phyloP scores from a whole-genome alignment of 495 filamentous ascomycete species.

The Penicillium paradoxum region DNA sequence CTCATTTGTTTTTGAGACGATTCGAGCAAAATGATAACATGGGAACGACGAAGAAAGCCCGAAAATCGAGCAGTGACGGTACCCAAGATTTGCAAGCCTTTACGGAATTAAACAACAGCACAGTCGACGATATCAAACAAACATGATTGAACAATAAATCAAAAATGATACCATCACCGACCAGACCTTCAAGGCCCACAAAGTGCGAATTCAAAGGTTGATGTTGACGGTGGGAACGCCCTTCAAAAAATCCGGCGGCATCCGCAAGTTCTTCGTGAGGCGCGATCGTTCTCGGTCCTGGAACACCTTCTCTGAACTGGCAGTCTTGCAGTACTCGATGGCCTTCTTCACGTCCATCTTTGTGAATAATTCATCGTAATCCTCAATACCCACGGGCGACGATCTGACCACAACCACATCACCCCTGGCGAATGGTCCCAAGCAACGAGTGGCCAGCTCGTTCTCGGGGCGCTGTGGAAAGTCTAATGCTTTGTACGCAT shows the following conservation, averaged over 20 bases:
- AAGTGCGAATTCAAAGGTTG: not conserved
- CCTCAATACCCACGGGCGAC: not conserved
- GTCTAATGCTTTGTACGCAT: not conserved
- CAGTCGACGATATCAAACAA: too few relatives aligned
- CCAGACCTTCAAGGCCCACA: not conserved
- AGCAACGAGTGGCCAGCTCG: not conserved
- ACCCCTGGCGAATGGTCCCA: not conserved
- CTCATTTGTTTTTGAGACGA: too few relatives aligned
- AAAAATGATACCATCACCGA: not conserved
- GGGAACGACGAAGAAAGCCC: too few relatives aligned
- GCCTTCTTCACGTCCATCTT: not conserved
- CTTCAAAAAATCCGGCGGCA: not conserved
- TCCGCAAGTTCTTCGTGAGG: not conserved
- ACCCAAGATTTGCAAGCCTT: too few relatives aligned
- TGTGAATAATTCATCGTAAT: not conserved
- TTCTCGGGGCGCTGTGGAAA: not conserved
- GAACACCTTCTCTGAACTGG: not conserved
- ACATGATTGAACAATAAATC: not conserved
- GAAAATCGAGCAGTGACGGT: too few relatives aligned
- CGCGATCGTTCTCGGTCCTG: not conserved
- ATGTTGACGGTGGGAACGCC: not conserved
- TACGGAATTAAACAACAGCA: too few relatives aligned
- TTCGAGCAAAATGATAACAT: too few relatives aligned
- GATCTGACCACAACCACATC: slow-evolving; percentile 4
- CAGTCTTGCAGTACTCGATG: not conserved